Evolutionary conservation across 2,329 filamentous ascomycete genomes (phyloP).

Genomic region (Fusarium papillatum): DNA sequence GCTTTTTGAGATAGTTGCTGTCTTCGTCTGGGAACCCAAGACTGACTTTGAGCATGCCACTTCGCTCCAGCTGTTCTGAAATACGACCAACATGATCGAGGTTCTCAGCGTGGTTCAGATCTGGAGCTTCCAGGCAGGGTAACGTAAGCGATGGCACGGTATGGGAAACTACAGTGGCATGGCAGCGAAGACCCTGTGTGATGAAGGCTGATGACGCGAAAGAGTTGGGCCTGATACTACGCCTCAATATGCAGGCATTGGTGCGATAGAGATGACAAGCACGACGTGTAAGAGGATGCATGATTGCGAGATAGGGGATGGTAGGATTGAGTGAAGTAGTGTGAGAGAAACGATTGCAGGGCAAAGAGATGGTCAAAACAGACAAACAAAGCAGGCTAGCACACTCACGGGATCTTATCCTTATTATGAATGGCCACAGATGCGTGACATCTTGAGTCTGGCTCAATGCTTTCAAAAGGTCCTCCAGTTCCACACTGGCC

Average conservation of each 20-base stretch:
- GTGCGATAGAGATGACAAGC: background rate
- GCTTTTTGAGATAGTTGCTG: slow-evolving; percentile 50
- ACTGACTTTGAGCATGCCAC: slow-evolving; percentile 53
- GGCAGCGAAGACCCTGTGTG: background rate
- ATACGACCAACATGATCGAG: slow-evolving; percentile 33
- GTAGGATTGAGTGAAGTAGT: background rate
- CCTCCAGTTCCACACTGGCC: background rate
- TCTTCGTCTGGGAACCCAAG: slow-evolving; percentile 48
- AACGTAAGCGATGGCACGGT: slow-evolving; percentile 15
- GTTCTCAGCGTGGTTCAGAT: slow-evolving; percentile 26
- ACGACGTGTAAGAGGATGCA: slow-evolving; percentile 6
- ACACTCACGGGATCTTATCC: background rate
- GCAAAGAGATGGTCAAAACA: background rate
- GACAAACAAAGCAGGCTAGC: background rate
- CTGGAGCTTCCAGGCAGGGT: slow-evolving; percentile 25
- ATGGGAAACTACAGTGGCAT: slow-evolving; percentile 10
- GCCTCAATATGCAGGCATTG: background rate
- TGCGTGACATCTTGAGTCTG: background rate
- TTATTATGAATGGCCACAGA: background rate
- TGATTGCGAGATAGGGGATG: background rate
- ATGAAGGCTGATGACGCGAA: background rate
- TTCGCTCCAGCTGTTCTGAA: slow-evolving; percentile 23
- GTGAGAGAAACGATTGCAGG: background rate
- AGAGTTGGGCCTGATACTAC: background rate
- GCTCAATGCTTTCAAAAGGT: background rate